Evolutionary conservation across 2,329 filamentous ascomycete genomes (phyloP).

Genomic region (Beauveria pseudobassiana): DNA sequence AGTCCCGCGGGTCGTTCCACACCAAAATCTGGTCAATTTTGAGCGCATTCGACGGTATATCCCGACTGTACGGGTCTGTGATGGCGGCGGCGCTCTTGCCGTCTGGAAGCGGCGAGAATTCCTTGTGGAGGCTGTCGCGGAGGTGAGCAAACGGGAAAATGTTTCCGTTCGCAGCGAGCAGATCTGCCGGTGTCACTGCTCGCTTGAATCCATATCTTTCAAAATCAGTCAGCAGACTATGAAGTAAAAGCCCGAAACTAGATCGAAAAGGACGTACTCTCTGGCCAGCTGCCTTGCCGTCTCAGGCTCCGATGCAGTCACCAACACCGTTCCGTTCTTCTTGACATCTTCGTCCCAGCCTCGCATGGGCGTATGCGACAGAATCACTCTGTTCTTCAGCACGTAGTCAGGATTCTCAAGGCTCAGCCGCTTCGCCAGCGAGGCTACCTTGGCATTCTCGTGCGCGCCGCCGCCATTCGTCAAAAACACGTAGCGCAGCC

Average conservation of each 20-base stretch:
- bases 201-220: constrained; percentile 63
- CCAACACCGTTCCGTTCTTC: constrained; percentile 51
- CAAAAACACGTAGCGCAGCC: constrained; percentile 86
- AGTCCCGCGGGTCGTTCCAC: constrained; percentile 94
- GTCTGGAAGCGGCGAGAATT: constrained; percentile 23
- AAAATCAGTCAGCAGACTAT: constrained; percentile 3
- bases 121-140: constrained; percentile 23
- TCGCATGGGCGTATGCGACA: constrained; percentile 83
- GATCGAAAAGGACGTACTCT: constrained; percentile 31
- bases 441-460: constrained; percentile 43
- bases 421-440: constrained; percentile 25
- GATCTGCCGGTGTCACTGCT: constrained; percentile 80
- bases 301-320: constrained; percentile 62
- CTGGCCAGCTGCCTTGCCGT: constrained; percentile 68
- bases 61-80: constrained; percentile 24
- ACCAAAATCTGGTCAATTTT: constrained; percentile 88
- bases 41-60: constrained; percentile 38
- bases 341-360: constrained; percentile 41
- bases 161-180: constrained; percentile 63
- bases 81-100: constrained; percentile 26
- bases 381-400: constrained; percentile 41
- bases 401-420: constrained; percentile 26
- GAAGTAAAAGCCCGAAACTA: not conserved
- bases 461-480: constrained; percentile 91
- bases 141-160: constrained; percentile 72